These are phyloP conservation scores for Tanacetum coccineum DNA, from an alignment of 129 eudicot genomes.

Conservation along the genomic window DNA sequence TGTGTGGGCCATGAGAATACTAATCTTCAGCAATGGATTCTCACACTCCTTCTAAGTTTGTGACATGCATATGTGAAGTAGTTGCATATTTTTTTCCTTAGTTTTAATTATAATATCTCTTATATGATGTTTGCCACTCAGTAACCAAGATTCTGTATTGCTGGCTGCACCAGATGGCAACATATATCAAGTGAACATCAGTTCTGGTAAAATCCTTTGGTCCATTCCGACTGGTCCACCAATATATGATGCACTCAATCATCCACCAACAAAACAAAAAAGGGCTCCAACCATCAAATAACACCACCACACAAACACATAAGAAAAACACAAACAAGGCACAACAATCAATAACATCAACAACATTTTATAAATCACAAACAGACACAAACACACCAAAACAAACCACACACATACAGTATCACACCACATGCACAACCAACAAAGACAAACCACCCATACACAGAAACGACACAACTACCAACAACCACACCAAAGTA, in stretches of 20 bases:
- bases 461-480: no score
- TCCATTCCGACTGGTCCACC: constrained; percentile 69
- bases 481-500: no score
- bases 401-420: no score
- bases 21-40: not conserved
- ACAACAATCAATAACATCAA: no score
- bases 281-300: no score
- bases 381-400: no score
- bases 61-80: constrained; percentile 9
- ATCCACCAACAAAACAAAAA: no score
- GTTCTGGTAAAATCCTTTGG: constrained; percentile 55
- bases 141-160: constrained; percentile 53
- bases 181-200: constrained; percentile 56
- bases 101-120: constrained; percentile 19
- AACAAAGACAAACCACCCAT: no score
- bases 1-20: not conserved
- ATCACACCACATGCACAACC: no score
- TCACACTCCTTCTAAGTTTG: not conserved
- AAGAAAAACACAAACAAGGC: no score
- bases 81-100: constrained; percentile 9
- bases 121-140: constrained; percentile 33
- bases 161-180: constrained; percentile 92
- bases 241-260: constrained; percentile 72
- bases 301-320: no score
- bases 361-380: no score